These are phyloP conservation scores for Salix brachista DNA, from an alignment of 345 rosid genomes.

Conservation along the genomic window DNA sequence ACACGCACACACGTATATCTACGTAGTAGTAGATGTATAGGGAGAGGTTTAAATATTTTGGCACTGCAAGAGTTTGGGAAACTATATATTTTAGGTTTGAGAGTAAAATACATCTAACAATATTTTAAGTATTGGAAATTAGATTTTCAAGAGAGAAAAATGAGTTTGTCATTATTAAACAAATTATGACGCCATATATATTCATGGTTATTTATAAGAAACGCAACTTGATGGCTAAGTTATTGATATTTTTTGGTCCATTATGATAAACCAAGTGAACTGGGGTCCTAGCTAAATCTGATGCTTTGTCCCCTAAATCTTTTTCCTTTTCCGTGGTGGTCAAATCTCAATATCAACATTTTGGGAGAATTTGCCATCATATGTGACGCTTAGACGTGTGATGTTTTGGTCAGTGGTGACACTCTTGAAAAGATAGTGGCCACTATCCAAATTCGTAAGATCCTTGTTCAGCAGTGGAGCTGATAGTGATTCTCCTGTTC, in stretches of 20 bases:
- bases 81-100: background rate
- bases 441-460: constrained; percentile 8
- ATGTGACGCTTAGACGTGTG: background rate
- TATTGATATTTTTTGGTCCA: constrained; percentile 1
- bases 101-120: background rate
- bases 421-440: background rate
- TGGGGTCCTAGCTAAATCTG: background rate
- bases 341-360: background rate
- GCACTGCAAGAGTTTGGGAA: background rate
- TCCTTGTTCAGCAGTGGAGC: background rate
- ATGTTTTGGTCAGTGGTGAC: constrained; percentile 4
- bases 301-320: background rate
- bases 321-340: background rate
- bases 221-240: background rate
- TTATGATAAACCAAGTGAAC: background rate
- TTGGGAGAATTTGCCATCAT: background rate
- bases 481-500: constrained; percentile 9
- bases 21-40: background rate
- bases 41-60: background rate
- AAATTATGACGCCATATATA: background rate
- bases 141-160: background rate
- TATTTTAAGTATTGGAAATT: background rate
- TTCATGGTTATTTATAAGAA: background rate
- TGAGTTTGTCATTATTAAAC: no score
- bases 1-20: background rate